Evolutionary conservation across 768 basidiomycete species (phyloP), one percentile per base, ranked within the genome.

Genomic region (Lentinula sp.): DNA sequence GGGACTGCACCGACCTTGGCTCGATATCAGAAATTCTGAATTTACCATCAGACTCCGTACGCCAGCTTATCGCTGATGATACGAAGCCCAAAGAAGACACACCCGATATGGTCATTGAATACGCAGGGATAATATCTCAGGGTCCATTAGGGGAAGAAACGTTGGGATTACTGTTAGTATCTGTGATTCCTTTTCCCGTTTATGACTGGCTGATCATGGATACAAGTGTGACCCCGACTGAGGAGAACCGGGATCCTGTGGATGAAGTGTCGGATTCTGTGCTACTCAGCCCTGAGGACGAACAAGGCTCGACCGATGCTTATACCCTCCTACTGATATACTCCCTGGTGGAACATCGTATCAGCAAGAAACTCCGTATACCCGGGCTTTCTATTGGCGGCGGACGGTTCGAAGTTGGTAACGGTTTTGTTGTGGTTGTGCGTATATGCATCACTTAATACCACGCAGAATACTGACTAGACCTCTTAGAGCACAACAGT

Each of bases 371-470:
- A 46, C 60, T 84, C 21, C 66, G 71, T 13, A 70, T 82, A 58
- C 72, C 70, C n/a, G 78, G 76, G 21, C 64, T 74, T 15, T 74
- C 76, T 65, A 71, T 70, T 18, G 60, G 53, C n/a, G 60, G 51
- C 13, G 60, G 60, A 16, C 71, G 69, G 28, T 82, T 86, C 67
- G 66, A 74, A 65, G 78, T 81, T 45, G 83, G 76, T 63, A 66
- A 69, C 49, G 66, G 77, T 56, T 82, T 84, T 62, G 78, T 86
- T 66, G 76, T 84, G 62, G 72, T 90, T 61, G 89, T 88, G 69
- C 59, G 86, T 78, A 3, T 28, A 28, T 15, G 31, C 62, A 39
- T 21, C 43, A 18, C 13, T 21, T 42, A 2, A 28, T 23, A 23
- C 18, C 64, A 43, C 3, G 45, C 18, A 23, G 31, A 60, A 35